phyloP scores from a whole-genome alignment of 164 flowering plant species.

The Nymphaea thermarum region DNA sequence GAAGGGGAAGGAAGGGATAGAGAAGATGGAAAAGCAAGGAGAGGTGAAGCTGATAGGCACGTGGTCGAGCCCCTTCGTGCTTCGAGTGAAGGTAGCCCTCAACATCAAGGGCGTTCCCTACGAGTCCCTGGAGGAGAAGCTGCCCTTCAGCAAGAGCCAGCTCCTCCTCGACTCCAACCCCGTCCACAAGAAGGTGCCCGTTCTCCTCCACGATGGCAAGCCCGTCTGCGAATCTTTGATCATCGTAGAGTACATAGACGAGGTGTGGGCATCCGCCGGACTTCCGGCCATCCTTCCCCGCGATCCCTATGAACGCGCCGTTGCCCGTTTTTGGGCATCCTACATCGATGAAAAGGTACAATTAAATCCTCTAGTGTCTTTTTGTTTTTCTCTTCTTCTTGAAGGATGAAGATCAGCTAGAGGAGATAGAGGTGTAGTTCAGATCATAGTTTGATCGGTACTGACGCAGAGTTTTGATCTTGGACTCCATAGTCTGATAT shows the following conservation, averaged over 20 bases:
- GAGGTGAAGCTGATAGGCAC: constrained; percentile 45
- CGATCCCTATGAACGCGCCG: constrained; percentile 56
- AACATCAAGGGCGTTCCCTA: constrained; percentile 38
- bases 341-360: constrained; percentile 55
- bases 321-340: constrained; percentile 65
- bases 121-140: constrained; percentile 26
- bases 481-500: too few species aligned
- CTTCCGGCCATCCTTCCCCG: constrained; percentile 45
- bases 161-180: constrained; percentile 65
- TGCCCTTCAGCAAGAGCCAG: constrained; percentile 26
- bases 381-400: too few species aligned
- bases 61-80: constrained; percentile 49
- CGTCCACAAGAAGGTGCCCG: constrained; percentile 29
- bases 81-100: constrained; percentile 39
- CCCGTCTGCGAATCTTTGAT: constrained; percentile 49
- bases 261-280: constrained; percentile 27
- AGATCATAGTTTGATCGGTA: too few species aligned
- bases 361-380: too few species aligned
- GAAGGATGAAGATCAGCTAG: too few species aligned
- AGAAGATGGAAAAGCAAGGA: neutral
- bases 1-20: neutral
- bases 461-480: too few species aligned
- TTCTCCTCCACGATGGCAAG: constrained; percentile 31
- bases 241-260: constrained; percentile 66
- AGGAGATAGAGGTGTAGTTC: too few species aligned